Percentiles rank a stretch among this genome's conserved stretches.
phyloP scores from a whole-genome alignment of 371 early-diverging fungal genomes.

The Apophysomyces trapeziformis region DNA sequence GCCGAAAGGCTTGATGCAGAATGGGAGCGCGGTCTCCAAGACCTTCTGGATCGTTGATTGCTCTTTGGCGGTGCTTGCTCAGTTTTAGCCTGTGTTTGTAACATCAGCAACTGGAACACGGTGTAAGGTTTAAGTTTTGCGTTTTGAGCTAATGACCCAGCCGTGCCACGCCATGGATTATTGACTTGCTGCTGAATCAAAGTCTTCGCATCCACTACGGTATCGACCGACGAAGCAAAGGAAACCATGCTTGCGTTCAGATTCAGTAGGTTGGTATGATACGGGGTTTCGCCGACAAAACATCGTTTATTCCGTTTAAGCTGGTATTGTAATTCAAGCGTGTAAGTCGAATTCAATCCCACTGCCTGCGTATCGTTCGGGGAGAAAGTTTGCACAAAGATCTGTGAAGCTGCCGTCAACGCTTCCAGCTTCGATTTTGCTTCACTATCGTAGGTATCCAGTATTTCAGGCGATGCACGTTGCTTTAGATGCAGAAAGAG shows the following conservation, averaged over 20 bases:
- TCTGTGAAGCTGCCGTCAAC: constrained; percentile 12
- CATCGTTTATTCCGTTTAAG: constrained; percentile 21
- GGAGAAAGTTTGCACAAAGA: constrained; percentile 8
- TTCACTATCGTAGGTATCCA: constrained; percentile 38
- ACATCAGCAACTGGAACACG: constrained; percentile 27
- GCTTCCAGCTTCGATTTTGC: constrained; percentile 21
- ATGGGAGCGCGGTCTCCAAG: constrained; percentile 13
- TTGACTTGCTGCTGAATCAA: constrained; percentile 11
- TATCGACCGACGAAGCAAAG: not conserved
- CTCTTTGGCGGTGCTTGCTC: not conserved
- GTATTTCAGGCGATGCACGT: constrained; percentile 28
- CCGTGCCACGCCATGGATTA: not conserved
- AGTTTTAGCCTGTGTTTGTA: constrained; percentile 9
- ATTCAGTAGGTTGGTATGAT: constrained; percentile 19
- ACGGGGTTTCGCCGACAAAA: constrained; percentile 23
- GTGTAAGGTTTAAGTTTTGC: constrained; percentile 45
- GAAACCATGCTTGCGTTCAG: constrained; percentile 10
- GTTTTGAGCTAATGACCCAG: constrained; percentile 34
- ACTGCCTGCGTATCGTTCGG: constrained; percentile 5
- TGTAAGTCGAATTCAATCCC: constrained; percentile 4
- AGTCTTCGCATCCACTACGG: constrained; percentile 8
- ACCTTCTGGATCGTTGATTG: not conserved
- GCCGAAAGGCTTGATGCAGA: not conserved
- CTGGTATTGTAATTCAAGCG: constrained; percentile 4
- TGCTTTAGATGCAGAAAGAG: constrained; percentile 26